Percentiles rank a stretch among this genome's conserved stretches.
Evolutionary conservation across 1,284 basidiomycete species (phyloP).

Genomic region (Trichosporon sp.): DNA sequence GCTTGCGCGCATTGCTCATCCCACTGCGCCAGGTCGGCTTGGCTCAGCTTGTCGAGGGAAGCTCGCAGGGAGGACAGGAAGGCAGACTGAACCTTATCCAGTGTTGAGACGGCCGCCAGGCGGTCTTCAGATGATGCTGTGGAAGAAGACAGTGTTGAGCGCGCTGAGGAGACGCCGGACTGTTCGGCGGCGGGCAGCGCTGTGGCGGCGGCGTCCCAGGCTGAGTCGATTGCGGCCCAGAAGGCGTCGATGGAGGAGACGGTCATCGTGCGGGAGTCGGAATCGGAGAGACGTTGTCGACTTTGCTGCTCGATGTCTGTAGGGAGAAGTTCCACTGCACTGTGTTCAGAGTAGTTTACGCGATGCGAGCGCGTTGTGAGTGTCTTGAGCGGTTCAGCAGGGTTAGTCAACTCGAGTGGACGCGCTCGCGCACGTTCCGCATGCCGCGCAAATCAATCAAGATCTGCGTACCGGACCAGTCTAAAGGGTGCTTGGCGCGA

Average conservation of each 20-base stretch:
- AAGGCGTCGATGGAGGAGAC: background rate
- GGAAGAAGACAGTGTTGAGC: background rate
- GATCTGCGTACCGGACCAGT: background rate
- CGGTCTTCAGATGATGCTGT: background rate
- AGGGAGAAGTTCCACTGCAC: too few species aligned
- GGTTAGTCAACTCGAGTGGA: background rate
- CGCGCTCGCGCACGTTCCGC: background rate
- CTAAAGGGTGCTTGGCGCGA: too few species aligned
- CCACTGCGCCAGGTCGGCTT: slow-evolving; percentile 4
- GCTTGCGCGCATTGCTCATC: slow-evolving; percentile 8
- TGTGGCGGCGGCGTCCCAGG: background rate
- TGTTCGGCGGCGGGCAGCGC: background rate
- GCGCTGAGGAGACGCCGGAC: background rate
- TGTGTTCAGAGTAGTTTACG: too few species aligned
- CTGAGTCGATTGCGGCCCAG: background rate
- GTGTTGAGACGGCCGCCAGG: background rate
- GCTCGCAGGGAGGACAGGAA: slow-evolving; percentile 3
- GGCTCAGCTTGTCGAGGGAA: background rate
- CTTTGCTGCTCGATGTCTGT: too few species aligned
- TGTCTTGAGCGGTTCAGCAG: too few species aligned
- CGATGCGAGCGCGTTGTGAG: too few species aligned
- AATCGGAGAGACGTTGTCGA: too few species aligned
- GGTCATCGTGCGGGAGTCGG: too few species aligned
- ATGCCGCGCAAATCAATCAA: background rate
- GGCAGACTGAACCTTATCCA: background rate